Evolutionary conservation across 139 green algal genomes (phyloP).

Genomic region (Chlamydomonas eustigma): DNA sequence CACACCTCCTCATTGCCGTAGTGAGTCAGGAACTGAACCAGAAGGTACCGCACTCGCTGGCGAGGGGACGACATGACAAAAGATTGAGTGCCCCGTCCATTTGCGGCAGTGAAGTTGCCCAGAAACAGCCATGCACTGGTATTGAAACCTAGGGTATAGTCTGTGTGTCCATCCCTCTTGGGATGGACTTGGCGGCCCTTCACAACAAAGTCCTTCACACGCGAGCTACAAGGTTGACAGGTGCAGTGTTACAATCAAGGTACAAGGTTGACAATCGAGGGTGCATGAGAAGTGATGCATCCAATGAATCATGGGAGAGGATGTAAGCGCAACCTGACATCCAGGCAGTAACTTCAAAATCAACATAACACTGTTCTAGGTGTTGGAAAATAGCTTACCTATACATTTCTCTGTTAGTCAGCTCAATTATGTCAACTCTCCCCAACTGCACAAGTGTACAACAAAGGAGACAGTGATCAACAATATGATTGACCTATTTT

Average conservation of each 20-base stretch:
- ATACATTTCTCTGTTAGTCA: slow-evolving; percentile 84
- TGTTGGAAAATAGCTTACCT: no score
- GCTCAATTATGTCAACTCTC: slow-evolving; percentile 49
- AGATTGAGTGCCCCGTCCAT: slow-evolving; percentile 66
- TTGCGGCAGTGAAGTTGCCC: slow-evolving; percentile 67
- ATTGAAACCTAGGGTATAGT: slow-evolving; percentile 43
- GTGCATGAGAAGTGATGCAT: background rate
- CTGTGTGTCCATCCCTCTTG: slow-evolving; percentile 38
- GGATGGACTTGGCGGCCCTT: slow-evolving; percentile 40
- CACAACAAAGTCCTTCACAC: slow-evolving; percentile 52
- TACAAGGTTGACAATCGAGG: background rate
- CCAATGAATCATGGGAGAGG: background rate
- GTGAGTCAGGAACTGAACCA: slow-evolving; percentile 69
- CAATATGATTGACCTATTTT: no score
- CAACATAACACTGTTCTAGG: no score
- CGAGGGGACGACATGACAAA: slow-evolving; percentile 43
- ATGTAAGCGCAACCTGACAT: background rate
- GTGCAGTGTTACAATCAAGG: background rate
- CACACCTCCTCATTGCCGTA: slow-evolving; percentile 78
- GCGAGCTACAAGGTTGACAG: slow-evolving; percentile 13
- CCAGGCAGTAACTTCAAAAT: no score
- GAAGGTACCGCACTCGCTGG: slow-evolving; percentile 59
- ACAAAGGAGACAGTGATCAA: background rate
- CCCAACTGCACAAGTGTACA: slow-evolving; percentile 36
- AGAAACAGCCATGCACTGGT: slow-evolving; percentile 62